These are phyloP conservation scores for Gymnopilus dilepis DNA, from an alignment of 768 basidiomycete species.

Conservation along the genomic window DNA sequence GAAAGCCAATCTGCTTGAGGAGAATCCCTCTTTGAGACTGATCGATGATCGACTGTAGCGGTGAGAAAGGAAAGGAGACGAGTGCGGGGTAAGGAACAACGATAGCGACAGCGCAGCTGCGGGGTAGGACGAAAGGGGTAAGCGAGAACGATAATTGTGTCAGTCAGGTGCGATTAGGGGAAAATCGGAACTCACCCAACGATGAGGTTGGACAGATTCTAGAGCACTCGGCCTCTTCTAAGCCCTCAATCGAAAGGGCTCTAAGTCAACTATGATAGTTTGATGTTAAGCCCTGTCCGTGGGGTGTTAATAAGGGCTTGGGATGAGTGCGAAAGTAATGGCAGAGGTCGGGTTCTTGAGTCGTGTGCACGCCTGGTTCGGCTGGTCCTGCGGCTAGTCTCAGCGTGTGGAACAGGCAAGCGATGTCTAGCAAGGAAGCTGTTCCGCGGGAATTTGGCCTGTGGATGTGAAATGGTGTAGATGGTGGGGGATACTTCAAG, in stretches of 20 bases:
- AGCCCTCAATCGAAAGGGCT: neutral
- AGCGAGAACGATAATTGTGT: neutral
- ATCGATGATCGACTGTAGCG: neutral
- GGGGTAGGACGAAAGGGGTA: slow-evolving; percentile 9
- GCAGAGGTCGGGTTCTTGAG: neutral
- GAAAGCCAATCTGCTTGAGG: neutral
- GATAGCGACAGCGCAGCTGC: neutral
- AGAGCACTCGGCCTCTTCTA: neutral
- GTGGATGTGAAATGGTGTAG: neutral
- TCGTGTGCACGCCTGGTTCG: neutral
- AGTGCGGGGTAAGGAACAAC: neutral
- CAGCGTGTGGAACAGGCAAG: slow-evolving; percentile 6
- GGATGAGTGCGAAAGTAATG: neutral
- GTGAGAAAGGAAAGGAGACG: neutral
- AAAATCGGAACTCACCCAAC: neutral
- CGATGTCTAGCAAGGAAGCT: slow-evolving; percentile 6
- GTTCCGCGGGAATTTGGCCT: slow-evolving; percentile 4
- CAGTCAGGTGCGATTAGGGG: slow-evolving; percentile 1
- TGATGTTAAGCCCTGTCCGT: neutral
- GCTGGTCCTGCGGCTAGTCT: neutral
- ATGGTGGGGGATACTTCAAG: neutral
- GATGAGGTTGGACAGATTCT: neutral
- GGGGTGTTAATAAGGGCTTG: neutral
- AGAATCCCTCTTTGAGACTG: neutral
- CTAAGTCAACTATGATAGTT: neutral